Percentiles rank a stretch among this genome's conserved stretches.
Conservation (phyloP, 305 asterid genomes). For the Caryopteris hybrid region DNA sequence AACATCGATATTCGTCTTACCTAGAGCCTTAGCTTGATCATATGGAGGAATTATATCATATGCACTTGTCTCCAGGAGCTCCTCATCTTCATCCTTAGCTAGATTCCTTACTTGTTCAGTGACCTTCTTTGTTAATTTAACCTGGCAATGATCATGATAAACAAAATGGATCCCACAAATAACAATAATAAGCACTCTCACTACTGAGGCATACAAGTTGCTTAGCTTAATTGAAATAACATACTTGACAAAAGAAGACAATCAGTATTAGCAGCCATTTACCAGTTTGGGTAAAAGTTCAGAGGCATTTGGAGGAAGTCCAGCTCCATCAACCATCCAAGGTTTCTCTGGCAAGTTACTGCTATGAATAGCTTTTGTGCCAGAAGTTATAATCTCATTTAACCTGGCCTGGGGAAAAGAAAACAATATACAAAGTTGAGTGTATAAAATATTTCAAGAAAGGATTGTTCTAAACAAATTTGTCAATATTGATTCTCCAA, state of each 20-base stretch:
- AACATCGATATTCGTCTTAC: conserved; percentile 95
- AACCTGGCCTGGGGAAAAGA: conserved; percentile 58
- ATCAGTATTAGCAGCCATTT: conserved; percentile 8
- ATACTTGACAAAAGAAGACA: not conserved
- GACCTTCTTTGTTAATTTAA: conserved; percentile 74
- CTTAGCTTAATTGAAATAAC: not conserved
- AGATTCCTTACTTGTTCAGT: conserved; percentile 84
- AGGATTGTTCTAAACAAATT: not conserved
- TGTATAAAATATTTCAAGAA: not conserved
- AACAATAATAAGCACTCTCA: not conserved
- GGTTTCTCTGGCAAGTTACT: conserved; percentile 48
- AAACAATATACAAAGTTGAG: not conserved
- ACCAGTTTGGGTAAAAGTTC: conserved; percentile 76
- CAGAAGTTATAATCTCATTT: conserved; percentile 79
- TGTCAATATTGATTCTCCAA: not conserved
- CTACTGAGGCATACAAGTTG: not conserved
- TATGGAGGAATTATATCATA: conserved; percentile 82
- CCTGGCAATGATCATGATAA: conserved; percentile 38
- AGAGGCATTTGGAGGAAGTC: conserved; percentile 84
- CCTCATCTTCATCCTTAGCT: conserved; percentile 90
- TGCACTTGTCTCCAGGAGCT: conserved; percentile 72
- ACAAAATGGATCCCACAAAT: conserved; percentile 1
- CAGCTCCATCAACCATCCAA: conserved; percentile 98
- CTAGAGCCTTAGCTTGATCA: conserved; percentile 99
- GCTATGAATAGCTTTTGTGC: conserved; percentile 35